A percentile compares a stretch with the other conserved stretches of the same genome.
Conservation (phyloP, 768 basidiomycete genomes). For the Termitomyces sp. region DNA sequence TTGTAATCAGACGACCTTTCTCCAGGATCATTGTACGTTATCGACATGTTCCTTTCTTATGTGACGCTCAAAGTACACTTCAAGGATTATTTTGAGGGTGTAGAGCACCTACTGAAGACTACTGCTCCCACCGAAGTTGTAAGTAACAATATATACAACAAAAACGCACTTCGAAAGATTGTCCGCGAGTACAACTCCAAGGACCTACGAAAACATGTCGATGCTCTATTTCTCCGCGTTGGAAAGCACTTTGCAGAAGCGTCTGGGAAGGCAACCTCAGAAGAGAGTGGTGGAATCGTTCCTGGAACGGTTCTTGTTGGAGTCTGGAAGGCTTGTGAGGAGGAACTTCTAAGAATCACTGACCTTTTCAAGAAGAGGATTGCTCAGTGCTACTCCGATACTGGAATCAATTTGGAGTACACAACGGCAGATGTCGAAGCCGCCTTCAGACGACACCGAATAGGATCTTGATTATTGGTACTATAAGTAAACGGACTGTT, state of each 20-base stretch:
- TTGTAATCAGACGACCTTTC: constrained; percentile 84
- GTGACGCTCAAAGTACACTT: neutral
- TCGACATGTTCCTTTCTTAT: neutral
- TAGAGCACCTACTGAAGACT: constrained; percentile 83
- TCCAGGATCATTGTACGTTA: constrained; percentile 76
- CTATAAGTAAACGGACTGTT: neutral
- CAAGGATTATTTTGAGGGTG: constrained; percentile 93
- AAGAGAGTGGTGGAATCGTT: constrained; percentile 52
- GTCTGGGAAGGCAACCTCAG: constrained; percentile 59
- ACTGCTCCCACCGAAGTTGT: constrained; percentile 76
- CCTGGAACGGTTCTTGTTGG: constrained; percentile 69
- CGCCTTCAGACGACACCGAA: constrained; percentile 70
- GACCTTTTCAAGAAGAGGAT: constrained; percentile 68
- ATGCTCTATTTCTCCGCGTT: constrained; percentile 83
- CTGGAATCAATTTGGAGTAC: constrained; percentile 73
- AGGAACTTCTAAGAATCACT: constrained; percentile 73
- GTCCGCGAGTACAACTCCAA: constrained; percentile 84
- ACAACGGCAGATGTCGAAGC: constrained; percentile 69
- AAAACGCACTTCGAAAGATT: constrained; percentile 76
- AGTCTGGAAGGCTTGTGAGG: constrained; percentile 91
- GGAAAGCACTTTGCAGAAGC: constrained; percentile 95
- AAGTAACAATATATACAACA: constrained; percentile 71
- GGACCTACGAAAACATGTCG: constrained; percentile 86
- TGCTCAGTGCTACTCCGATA: constrained; percentile 75
- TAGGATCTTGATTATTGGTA: constrained; percentile 11